Conservation (phyloP, 306 rosid genomes). For the Fagus crenata region DNA sequence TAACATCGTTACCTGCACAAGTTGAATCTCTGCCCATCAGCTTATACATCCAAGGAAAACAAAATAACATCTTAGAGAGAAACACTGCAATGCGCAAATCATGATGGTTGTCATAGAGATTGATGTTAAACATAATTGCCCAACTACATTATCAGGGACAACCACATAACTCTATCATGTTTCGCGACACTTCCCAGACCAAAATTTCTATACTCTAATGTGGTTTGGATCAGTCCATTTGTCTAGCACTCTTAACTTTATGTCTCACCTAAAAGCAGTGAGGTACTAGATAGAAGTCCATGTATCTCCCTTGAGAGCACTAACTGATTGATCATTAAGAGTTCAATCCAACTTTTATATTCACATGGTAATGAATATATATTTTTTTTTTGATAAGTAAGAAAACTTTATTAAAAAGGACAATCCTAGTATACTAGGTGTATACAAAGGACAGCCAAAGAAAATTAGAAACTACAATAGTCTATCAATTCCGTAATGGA, state of each 20-base stretch:
- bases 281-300: not conserved
- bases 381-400: no score
- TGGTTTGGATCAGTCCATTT: not conserved
- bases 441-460: no score
- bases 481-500: no score
- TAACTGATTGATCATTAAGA: not conserved
- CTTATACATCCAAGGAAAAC: not conserved
- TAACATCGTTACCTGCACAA: slow-evolving; percentile 61
- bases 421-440: no score
- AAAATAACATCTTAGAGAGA: not conserved
- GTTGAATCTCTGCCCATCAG: not conserved
- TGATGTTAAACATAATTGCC: not conserved
- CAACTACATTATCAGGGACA: not conserved
- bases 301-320: not conserved
- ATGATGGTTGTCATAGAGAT: not conserved
- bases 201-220: not conserved
- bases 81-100: not conserved
- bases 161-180: not conserved
- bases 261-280: not conserved
- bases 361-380: not conserved
- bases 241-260: not conserved
- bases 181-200: not conserved
- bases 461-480: no score
- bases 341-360: not conserved
- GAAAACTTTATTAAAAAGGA: no score